Conservation (phyloP, 495 filamentous ascomycete species). For the Daldinia caldariorum region DNA sequence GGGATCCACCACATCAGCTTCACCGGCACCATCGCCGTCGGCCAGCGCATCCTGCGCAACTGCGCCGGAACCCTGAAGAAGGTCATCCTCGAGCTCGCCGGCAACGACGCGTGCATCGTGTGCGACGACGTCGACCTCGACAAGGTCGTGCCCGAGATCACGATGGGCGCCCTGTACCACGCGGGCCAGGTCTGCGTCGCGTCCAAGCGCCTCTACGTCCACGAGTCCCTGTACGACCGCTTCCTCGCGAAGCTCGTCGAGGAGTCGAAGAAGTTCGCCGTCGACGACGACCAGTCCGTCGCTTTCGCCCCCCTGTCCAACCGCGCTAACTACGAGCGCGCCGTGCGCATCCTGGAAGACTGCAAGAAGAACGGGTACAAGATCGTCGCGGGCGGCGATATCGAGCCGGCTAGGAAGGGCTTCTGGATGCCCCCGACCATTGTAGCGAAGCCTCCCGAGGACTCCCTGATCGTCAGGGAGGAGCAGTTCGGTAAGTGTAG, state of each 20-base stretch:
- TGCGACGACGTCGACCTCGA: conserved; percentile 73
- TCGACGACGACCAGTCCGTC: conserved; percentile 54
- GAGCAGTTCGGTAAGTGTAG: conserved; percentile 60
- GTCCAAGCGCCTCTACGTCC: conserved; percentile 74
- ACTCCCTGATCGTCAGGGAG: conserved; percentile 55
- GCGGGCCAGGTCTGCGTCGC: conserved; percentile 65
- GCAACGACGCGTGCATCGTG: conserved; percentile 75
- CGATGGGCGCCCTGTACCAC: conserved; percentile 67
- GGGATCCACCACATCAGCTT: conserved; percentile 75
- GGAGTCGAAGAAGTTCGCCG: conserved; percentile 62
- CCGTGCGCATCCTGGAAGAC: conserved; percentile 58
- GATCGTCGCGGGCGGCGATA: conserved; percentile 52
- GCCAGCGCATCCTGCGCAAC: conserved; percentile 69
- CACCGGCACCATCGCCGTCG: conserved; percentile 71
- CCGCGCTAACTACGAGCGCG: conserved; percentile 64
- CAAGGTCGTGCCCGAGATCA: conserved; percentile 61
- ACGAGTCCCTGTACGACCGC: conserved; percentile 70
- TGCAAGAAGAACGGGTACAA: conserved; percentile 58
- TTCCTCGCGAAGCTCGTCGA: conserved; percentile 66
- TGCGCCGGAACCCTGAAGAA: conserved; percentile 70
- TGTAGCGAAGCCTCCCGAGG: conserved; percentile 58
- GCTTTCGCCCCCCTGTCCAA: conserved; percentile 69
- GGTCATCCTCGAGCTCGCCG: conserved; percentile 64
- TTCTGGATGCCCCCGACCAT: conserved; percentile 62
- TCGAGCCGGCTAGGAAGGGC: conserved; percentile 49